Evolutionary conservation across 1,284 basidiomycete genomes (phyloP).

Genomic region (Ceratobasidium sp.): DNA sequence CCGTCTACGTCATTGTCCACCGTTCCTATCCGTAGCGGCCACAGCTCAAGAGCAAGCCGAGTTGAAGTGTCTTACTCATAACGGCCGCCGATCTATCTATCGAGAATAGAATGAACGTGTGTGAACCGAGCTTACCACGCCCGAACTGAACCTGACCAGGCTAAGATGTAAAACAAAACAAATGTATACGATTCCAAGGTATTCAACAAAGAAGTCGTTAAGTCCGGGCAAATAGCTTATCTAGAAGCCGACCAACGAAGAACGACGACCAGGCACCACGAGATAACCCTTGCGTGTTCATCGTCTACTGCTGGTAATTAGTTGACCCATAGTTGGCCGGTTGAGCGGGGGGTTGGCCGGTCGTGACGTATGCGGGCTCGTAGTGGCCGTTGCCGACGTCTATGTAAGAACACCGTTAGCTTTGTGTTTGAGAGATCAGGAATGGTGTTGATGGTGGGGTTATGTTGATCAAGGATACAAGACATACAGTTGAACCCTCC

Average conservation of each 20-base stretch:
- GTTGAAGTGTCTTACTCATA: neutral
- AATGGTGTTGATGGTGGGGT: neutral
- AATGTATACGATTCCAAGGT: neutral
- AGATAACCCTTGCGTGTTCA: neutral
- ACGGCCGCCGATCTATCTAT: neutral
- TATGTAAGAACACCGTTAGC: conserved; percentile 52
- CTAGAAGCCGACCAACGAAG: neutral
- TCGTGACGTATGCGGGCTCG: conserved; percentile 61
- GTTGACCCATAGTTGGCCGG: conserved; percentile 33
- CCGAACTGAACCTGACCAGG: neutral
- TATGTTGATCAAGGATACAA: neutral
- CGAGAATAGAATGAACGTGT: neutral
- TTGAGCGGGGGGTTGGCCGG: conserved; percentile 9
- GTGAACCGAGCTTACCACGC: neutral
- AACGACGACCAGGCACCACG: neutral
- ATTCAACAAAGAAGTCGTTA: no score
- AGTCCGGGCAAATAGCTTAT: neutral
- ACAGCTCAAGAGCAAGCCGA: neutral
- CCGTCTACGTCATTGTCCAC: conserved; percentile 9
- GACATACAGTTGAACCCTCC: conserved; percentile 75
- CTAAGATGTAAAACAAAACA: neutral
- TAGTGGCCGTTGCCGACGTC: conserved; percentile 71
- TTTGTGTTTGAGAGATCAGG: neutral
- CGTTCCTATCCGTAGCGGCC: neutral
- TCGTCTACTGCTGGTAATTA: conserved; percentile 30